Evolutionary conservation across 805 yeast genomes (phyloP).

Genomic region (Cyberlindnera maritima): DNA sequence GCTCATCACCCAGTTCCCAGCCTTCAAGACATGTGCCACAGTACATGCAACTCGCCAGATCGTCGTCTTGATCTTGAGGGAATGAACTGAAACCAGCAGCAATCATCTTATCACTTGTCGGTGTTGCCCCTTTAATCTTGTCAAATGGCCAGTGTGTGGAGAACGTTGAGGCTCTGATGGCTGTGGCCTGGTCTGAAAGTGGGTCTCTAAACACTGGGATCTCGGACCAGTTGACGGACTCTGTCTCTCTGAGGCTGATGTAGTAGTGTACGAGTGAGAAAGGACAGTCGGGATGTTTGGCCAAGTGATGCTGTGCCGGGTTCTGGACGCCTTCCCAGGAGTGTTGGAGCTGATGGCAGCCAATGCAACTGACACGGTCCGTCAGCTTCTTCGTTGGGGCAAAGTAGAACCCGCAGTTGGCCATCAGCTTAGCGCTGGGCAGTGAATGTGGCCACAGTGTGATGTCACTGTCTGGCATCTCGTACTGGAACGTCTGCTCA

Average conservation of each 20-base stretch:
- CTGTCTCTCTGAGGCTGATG: constrained; percentile 23
- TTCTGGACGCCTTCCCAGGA: constrained; percentile 56
- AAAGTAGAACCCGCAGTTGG: constrained; percentile 60
- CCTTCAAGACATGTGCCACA: constrained; percentile 67
- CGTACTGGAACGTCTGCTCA: constrained; percentile 15
- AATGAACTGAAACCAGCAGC: constrained; percentile 63
- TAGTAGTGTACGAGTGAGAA: constrained; percentile 26
- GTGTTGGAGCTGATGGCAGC: constrained; percentile 52
- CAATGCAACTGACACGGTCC: constrained; percentile 57
- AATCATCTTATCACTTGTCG: constrained; percentile 43
- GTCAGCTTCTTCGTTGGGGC: constrained; percentile 48
- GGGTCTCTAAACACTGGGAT: constrained; percentile 34
- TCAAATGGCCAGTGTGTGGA: constrained; percentile 46
- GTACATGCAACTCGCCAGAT: constrained; percentile 58
- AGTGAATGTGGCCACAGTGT: constrained; percentile 27
- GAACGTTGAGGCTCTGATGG: constrained; percentile 40
- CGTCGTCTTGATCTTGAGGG: constrained; percentile 47
- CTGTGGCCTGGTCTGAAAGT: constrained; percentile 27
- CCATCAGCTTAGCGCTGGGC: constrained; percentile 40
- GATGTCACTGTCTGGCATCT: constrained; percentile 15
- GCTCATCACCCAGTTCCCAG: constrained; percentile 69
- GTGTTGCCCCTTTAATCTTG: constrained; percentile 34
- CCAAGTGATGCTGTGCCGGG: constrained; percentile 46
- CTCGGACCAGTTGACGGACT: constrained; percentile 21
- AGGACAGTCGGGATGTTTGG: constrained; percentile 33